phyloP scores from a whole-genome alignment of 1,139 yeast species.

The Trichomonascaceae sp. region DNA sequence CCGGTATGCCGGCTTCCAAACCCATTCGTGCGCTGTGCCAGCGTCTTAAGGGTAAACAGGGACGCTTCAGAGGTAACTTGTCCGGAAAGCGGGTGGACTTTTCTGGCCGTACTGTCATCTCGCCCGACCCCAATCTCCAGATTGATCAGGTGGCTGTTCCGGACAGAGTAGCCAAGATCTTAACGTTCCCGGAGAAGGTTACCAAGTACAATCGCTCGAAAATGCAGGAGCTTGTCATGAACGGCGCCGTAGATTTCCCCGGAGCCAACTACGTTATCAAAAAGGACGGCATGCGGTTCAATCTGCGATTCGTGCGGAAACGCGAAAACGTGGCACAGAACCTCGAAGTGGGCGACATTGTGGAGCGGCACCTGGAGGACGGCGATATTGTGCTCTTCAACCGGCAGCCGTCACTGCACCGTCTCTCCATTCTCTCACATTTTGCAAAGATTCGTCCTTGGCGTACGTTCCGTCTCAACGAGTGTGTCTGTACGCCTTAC shows the following conservation, averaged over 20 bases:
- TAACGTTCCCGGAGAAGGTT: conserved; percentile 92
- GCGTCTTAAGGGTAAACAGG: conserved; percentile 95
- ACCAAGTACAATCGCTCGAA: conserved; percentile 77
- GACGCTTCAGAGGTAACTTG: conserved; percentile 94
- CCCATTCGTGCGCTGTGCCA: conserved; percentile 97
- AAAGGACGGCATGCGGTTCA: conserved; percentile 74
- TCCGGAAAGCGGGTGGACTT: conserved; percentile 99
- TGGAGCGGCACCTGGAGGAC: conserved; percentile 96
- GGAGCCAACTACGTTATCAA: conserved; percentile 91
- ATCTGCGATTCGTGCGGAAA: conserved; percentile 71
- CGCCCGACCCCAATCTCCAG: conserved; percentile 92
- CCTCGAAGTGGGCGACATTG: conserved; percentile 77
- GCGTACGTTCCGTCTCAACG: conserved; percentile 95
- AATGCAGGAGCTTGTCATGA: conserved; percentile 55
- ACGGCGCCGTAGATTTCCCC: conserved; percentile 85
- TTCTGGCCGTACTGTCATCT: conserved; percentile 95
- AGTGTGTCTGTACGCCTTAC: conserved; percentile 98
- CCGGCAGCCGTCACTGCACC: conserved; percentile 95
- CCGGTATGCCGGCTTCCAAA: conserved; percentile 38
- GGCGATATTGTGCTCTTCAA: conserved; percentile 93
- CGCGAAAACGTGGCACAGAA: conserved; percentile 63
- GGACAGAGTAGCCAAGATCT: conserved; percentile 85
- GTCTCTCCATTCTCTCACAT: conserved; percentile 88
- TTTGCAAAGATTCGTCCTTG: conserved; percentile 94
- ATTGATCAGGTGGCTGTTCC: conserved; percentile 99